Base-by-base conservation (phyloP, 768 basidiomycete species). In the Xerocomellus intermedius region DNA sequence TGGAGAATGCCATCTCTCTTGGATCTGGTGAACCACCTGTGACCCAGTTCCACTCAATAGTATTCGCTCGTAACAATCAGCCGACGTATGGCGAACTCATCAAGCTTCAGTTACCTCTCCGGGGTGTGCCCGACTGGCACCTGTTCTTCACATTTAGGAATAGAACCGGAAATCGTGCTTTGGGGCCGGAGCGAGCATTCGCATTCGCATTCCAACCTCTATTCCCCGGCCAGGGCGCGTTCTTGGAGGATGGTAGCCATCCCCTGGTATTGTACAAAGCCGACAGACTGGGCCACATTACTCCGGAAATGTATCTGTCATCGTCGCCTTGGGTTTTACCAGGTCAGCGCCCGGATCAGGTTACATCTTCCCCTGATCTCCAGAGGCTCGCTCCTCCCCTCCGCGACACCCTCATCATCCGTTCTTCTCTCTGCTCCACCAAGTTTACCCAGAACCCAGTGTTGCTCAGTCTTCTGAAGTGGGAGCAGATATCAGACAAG, bases 21-120 rank as follows among this genome's bases (percentile, higher is more conserved):
- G 96, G 96, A 21, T 85, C 88, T 55, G 91, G 94, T 24, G 95
- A 98, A 67, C 85, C 87, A 2, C 77, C 81, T 4, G 76, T 94
- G 60, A 81, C 87, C 2, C 83, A 87, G 38, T 98, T 90, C 72
- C 82, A 91, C 66, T 97, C 95, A 10, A 86, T 95, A 76, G 91
- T 98, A 35, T 96, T 96, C 72, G 81, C 86, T 58, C 83, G 88
- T 35, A 96, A 89, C 66, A 89, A 84, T 57, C 84, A 88, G 60
- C 96, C 96, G 2, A 96, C 92, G 1, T 98, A 86, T 68, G 91
- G 92, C 35, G 96, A 98, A 71, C 81, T 98, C 44, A 81, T 98
- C 72, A 98, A 98, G 70, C 75, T 98, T 16, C 80, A 83, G 57
- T 71, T 98, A 9, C 88, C 91, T 21, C 72, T 77, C 13, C 77